Base-by-base conservation (phyloP, 805 yeast species). In the Candida hispaniensis region DNA sequence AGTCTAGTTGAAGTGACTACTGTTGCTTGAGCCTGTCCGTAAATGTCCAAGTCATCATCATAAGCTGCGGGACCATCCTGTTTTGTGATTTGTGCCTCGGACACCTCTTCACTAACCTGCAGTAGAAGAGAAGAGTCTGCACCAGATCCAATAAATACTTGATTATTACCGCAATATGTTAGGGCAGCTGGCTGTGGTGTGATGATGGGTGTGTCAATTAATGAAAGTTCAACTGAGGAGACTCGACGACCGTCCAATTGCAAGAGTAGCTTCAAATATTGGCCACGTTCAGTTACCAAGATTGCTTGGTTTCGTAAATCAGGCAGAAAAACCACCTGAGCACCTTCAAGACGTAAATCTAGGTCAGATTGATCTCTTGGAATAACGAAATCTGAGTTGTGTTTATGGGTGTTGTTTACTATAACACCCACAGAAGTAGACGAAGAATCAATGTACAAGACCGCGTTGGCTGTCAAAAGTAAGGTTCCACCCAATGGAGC, bases 401-500 rank as follows among this genome's bases (percentile, higher is more conserved):
- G 50, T 2, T 60, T 44, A 17, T 72, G 69, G 46, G 58, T 76
- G 40, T 60, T 55, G 50, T 80, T 80, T 2, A 77, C 70, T 2
- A 77, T 73, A 2, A 75, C 59, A 16, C 82, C 76, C 41, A 71
- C 66, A 2, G 65, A 49, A 18, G 75, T 70, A 3, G 93, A 93
- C 2, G 82, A 69, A 18, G 81, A 73, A 49, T 86, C 94, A 11
- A 83, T 68, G 54, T 81, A 86, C 7, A 82, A 59, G 6, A 86
- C 45, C 47, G 78, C 80, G 51, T 86, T 85, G 20, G 78, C 67
- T 1, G 96, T 95, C 3, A 81, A 36, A 4, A 71, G 46, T 5
- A 85, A 55, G 28, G 74, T 60, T 1, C 96, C 95, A 41, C 74
- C 73, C 19, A 78, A 57, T 0, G 88, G 83, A 2, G 63, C 61